Conservation (phyloP, 345 rosid species). For the Citrus trifoliata region DNA sequence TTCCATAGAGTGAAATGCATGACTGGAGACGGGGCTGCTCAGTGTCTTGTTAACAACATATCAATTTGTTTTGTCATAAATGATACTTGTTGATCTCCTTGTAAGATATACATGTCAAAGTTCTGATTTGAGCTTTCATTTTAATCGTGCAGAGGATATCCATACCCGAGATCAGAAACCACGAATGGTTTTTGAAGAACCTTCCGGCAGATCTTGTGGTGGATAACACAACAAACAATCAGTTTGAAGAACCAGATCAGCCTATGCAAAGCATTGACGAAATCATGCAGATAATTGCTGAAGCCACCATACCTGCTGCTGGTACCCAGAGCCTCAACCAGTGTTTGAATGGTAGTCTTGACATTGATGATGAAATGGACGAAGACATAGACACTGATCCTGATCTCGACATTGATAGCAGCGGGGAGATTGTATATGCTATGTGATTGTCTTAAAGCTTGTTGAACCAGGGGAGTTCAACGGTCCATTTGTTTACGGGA, state of each 20-base stretch:
- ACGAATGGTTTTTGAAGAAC: slow-evolving; percentile 95
- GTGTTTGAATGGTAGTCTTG: slow-evolving; percentile 76
- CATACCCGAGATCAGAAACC: slow-evolving; percentile 82
- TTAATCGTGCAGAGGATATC: slow-evolving; percentile 70
- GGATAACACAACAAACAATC: slow-evolving; percentile 45
- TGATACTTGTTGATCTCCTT: neutral
- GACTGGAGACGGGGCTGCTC: neutral
- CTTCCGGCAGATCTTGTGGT: slow-evolving; percentile 84
- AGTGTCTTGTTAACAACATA: neutral
- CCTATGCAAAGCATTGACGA: slow-evolving; percentile 79
- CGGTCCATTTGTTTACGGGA: neutral
- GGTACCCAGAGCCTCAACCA: slow-evolving; percentile 65
- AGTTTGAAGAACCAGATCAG: slow-evolving; percentile 83
- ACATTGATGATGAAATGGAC: slow-evolving; percentile 92
- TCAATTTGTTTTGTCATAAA: neutral
- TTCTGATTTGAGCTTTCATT: slow-evolving; percentile 6
- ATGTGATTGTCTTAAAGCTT: slow-evolving; percentile 36
- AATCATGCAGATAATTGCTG: slow-evolving; percentile 93
- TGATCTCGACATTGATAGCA: slow-evolving; percentile 91
- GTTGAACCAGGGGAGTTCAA: neutral
- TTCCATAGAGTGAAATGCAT: neutral
- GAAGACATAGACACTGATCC: slow-evolving; percentile 89
- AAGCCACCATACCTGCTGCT: slow-evolving; percentile 88
- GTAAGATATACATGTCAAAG: neutral
- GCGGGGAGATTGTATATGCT: slow-evolving; percentile 94